Percentiles rank a stretch among this genome's conserved stretches.
These are phyloP conservation scores for Pluteus cervinus DNA, from an alignment of 768 basidiomycete species.

Conservation along the genomic window DNA sequence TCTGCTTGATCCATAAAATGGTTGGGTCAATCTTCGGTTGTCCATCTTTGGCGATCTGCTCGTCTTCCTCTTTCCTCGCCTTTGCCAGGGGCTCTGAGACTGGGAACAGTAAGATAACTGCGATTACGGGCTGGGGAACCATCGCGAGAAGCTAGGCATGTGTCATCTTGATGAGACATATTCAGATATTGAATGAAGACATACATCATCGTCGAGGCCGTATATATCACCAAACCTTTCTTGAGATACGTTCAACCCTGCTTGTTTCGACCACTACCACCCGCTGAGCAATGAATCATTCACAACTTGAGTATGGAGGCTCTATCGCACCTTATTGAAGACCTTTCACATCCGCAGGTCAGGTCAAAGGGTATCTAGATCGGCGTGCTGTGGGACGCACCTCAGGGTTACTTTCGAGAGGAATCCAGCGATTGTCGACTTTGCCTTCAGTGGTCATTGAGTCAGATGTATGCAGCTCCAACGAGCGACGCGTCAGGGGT, in stretches of 20 bases:
- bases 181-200: slow-evolving; percentile 5
- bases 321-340: slow-evolving; percentile 35
- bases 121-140: slow-evolving; percentile 72
- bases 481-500: no score
- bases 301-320: neutral
- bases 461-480: no score
- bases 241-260: slow-evolving; percentile 47
- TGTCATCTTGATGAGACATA: neutral
- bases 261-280: slow-evolving; percentile 72
- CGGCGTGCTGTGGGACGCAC: slow-evolving; percentile 12
- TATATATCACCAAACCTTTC: slow-evolving; percentile 65
- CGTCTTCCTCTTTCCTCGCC: slow-evolving; percentile 54
- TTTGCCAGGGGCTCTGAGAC: slow-evolving; percentile 43
- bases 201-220: slow-evolving; percentile 63
- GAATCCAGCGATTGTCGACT: slow-evolving; percentile 52
- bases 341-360: slow-evolving; percentile 26
- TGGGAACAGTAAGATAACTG: slow-evolving; percentile 85
- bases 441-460: neutral
- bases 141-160: slow-evolving; percentile 54
- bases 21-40: slow-evolving; percentile 49
- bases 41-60: slow-evolving; percentile 38
- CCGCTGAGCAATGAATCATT: slow-evolving; percentile 23
- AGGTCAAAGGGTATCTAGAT: slow-evolving; percentile 6
- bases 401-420: slow-evolving; percentile 70
- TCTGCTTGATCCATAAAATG: slow-evolving; percentile 88